These are phyloP conservation scores for Salvia miltiorrhiza DNA, from an alignment of 257 asterid genomes.

Conservation along the genomic window DNA sequence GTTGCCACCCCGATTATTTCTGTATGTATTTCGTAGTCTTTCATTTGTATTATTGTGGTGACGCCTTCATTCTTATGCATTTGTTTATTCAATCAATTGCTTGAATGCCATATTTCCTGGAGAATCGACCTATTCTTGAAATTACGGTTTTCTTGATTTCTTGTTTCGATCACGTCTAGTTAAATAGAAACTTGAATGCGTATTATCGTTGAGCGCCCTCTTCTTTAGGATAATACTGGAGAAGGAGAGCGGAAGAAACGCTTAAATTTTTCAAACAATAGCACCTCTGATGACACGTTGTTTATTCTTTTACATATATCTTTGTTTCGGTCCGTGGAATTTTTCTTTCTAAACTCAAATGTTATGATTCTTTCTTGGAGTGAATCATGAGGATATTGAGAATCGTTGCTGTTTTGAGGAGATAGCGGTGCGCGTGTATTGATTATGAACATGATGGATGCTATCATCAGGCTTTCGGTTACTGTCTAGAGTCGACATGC, in stretches of 20 bases:
- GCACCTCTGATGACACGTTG: background rate
- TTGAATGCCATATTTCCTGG: background rate
- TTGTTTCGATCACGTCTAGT: background rate
- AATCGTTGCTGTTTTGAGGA: background rate
- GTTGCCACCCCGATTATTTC: background rate
- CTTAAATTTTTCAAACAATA: background rate
- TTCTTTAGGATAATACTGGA: background rate
- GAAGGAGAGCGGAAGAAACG: background rate
- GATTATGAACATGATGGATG: background rate
- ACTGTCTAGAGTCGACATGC: background rate
- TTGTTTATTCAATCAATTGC: conserved; percentile 10
- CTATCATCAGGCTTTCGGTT: background rate
- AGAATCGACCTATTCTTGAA: background rate
- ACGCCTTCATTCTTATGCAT: background rate
- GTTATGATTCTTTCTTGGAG: background rate
- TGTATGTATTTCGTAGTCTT: background rate
- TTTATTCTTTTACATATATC: background rate
- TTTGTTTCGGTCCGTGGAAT: background rate
- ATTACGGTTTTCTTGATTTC: conserved; percentile 2
- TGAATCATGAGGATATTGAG: background rate
- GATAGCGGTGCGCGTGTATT: background rate
- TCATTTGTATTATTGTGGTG: background rate
- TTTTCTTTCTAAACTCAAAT: background rate
- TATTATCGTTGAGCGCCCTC: background rate
- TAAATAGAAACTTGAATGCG: background rate